phyloP scores from a whole-genome alignment of 1,139 yeast genomes.

The Hanseniaspora uvarum region DNA sequence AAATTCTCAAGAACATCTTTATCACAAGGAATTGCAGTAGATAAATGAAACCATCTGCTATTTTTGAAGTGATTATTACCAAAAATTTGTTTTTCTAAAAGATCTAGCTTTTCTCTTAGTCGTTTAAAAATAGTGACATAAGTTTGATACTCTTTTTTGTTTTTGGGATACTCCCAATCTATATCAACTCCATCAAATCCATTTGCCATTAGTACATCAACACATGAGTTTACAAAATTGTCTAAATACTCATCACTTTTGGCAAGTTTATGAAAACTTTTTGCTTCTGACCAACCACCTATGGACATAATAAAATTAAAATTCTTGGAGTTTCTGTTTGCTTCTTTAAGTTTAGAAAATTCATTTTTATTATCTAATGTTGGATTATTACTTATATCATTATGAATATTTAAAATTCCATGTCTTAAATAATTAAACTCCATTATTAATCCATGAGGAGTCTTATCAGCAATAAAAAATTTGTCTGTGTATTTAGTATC shows the following conservation, averaged over 20 bases:
- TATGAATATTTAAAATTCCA: background rate
- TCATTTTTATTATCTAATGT: background rate
- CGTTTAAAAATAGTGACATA: slow-evolving; percentile 39
- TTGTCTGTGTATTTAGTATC: slow-evolving; percentile 43
- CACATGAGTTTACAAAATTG: slow-evolving; percentile 44
- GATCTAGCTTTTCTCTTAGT: slow-evolving; percentile 38
- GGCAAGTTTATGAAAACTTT: slow-evolving; percentile 42
- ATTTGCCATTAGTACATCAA: slow-evolving; percentile 40
- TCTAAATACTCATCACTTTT: slow-evolving; percentile 33
- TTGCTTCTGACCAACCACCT: slow-evolving; percentile 78
- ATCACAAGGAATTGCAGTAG: slow-evolving; percentile 72
- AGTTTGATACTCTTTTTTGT: slow-evolving; percentile 36
- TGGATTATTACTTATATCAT: too few species aligned
- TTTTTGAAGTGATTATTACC: background rate
- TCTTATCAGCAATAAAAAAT: slow-evolving; percentile 1
- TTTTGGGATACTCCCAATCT: slow-evolving; percentile 86
- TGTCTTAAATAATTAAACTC: slow-evolving; percentile 46
- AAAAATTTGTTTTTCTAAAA: slow-evolving; percentile 25
- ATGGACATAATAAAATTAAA: slow-evolving; percentile 60
- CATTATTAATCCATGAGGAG: slow-evolving; percentile 44
- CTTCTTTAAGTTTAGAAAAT: background rate
- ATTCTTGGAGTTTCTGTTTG: slow-evolving; percentile 29
- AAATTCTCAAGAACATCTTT: slow-evolving; percentile 37
- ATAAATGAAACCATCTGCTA: slow-evolving; percentile 37
- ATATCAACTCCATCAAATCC: slow-evolving; percentile 86